Evolutionary conservation across 2,329 filamentous ascomycete genomes (phyloP), one percentile per base, ranked within the genome.

Genomic region (Pseudocercospora vitis): DNA sequence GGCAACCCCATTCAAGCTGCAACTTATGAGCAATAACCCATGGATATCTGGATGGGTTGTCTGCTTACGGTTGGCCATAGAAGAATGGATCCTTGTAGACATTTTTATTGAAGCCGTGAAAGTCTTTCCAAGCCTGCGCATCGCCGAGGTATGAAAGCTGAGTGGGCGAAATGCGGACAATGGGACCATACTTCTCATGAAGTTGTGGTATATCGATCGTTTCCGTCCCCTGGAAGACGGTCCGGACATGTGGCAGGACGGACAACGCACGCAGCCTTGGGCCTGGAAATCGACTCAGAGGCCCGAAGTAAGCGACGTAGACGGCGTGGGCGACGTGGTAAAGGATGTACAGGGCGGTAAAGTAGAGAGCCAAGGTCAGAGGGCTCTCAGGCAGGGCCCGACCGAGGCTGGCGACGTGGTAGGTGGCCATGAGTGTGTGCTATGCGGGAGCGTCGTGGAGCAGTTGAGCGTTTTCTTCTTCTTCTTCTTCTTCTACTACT

Each of bases 251-350:
- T 8, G 66, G 66, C 14, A 61, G 21, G 7, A 49, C 57, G 35
- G 56, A 61, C 35, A 65, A 50, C n/a, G 56, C 58, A 26, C 59
- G 52, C 7, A 62, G 35, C 16, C 66, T 65, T 1, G 76, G 74
- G 0, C 76, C 76, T 1, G 75, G 76, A 23, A 73, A 73, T 33
- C 73, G 70, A 16, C 65, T 61, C 0, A 78, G 66, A 3, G 76
- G 75, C 29, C 76, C 72, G 52, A 78, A 73, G 58, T 68, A 76
- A 14, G 72, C 55, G 50, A 70, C 71, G 62, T 76, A 74, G 31
- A 74, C 57, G 23, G 54, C 50, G 14, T 31, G 35, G 19, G 32
- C 47, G 14, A 59, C 4, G 16, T 44, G 35, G 42, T 60, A 63
- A 48, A 55, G n/a, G 24, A 60, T 4, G 12, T 55, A 63, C 3